phyloP scores from a whole-genome alignment of 345 rosid genomes.

The Gossypium rotundifolium region DNA sequence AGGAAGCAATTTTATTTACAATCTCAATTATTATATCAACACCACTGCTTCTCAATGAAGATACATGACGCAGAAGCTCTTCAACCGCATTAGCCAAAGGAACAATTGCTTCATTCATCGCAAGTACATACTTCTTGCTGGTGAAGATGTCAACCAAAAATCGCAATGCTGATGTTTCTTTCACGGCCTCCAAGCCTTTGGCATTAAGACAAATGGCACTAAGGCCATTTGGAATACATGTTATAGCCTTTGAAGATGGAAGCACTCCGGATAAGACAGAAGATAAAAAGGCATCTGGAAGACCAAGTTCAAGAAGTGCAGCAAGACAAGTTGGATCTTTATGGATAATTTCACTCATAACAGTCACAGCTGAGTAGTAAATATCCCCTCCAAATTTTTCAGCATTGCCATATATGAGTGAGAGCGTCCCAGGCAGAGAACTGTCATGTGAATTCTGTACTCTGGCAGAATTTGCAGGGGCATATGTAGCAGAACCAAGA shows the following conservation, averaged over 20 bases:
- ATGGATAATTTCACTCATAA: slow-evolving; percentile 96
- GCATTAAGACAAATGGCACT: slow-evolving; percentile 92
- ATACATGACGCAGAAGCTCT: slow-evolving; percentile 91
- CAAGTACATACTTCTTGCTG: slow-evolving; percentile 73
- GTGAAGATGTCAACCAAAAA: slow-evolving; percentile 84
- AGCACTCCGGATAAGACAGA: slow-evolving; percentile 76
- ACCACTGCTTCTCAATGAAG: slow-evolving; percentile 75
- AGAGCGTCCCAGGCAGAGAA: slow-evolving; percentile 65
- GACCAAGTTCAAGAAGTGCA: slow-evolving; percentile 73
- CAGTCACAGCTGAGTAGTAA: slow-evolving; percentile 89
- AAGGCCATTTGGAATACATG: slow-evolving; percentile 86
- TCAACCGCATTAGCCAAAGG: slow-evolving; percentile 94
- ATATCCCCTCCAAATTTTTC: slow-evolving; percentile 92
- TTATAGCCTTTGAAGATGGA: slow-evolving; percentile 93
- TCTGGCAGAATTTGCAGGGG: slow-evolving; percentile 64
- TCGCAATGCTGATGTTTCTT: slow-evolving; percentile 67
- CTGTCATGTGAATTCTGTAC: slow-evolving; percentile 66
- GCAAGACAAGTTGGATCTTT: slow-evolving; percentile 91
- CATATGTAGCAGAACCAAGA: slow-evolving; percentile 86
- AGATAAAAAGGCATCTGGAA: slow-evolving; percentile 86
- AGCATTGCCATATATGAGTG: slow-evolving; percentile 61
- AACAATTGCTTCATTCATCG: slow-evolving; percentile 91
- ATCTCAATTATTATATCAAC: slow-evolving; percentile 90
- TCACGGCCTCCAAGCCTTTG: slow-evolving; percentile 88
- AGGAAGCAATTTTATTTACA: slow-evolving; percentile 64